phyloP scores from a whole-genome alignment of 176 grass and related monocot genomes.

The Calamus simplicifolius region DNA sequence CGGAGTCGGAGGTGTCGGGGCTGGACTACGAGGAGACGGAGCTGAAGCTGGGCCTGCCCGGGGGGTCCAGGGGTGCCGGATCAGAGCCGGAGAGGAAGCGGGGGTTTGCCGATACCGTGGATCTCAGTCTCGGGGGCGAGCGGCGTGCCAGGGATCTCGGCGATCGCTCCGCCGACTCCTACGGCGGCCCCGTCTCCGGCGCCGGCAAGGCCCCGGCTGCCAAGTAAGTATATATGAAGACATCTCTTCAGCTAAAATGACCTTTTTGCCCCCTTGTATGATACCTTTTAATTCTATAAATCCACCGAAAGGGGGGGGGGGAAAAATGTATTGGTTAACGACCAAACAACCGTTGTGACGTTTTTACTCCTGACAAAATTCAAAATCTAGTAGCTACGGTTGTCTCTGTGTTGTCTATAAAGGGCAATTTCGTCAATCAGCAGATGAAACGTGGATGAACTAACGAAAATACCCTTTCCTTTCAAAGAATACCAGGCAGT shows the following conservation, averaged over 20 bases:
- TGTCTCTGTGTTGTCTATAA: too few species aligned
- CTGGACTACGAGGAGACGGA: slow-evolving; percentile 6
- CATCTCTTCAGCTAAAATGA: too few species aligned
- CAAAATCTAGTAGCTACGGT: too few species aligned
- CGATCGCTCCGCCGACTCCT: not conserved
- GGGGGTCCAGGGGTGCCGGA: not conserved
- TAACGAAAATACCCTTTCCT: too few species aligned
- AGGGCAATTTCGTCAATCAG: too few species aligned
- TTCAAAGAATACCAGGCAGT: too few species aligned
- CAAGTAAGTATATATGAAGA: not conserved
- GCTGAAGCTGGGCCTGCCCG: slow-evolving; percentile 9
- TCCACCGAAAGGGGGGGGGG: too few species aligned
- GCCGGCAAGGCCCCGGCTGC: not conserved
- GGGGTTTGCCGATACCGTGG: slow-evolving; percentile 1
- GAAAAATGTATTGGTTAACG: too few species aligned
- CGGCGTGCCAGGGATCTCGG: not conserved
- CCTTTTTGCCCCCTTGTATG: not conserved
- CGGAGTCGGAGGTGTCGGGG: not conserved
- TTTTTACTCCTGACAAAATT: too few species aligned
- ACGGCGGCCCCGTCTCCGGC: not conserved
- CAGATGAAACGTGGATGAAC: too few species aligned
- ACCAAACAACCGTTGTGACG: too few species aligned
- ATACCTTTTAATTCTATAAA: not conserved
- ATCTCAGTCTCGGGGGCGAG: not conserved
- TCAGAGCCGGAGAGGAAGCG: slow-evolving; percentile 6